Evolutionary conservation across 2,329 filamentous ascomycete species (phyloP), one percentile per base, ranked within the genome.

Genomic region (Chaetomiaceae sp.): DNA sequence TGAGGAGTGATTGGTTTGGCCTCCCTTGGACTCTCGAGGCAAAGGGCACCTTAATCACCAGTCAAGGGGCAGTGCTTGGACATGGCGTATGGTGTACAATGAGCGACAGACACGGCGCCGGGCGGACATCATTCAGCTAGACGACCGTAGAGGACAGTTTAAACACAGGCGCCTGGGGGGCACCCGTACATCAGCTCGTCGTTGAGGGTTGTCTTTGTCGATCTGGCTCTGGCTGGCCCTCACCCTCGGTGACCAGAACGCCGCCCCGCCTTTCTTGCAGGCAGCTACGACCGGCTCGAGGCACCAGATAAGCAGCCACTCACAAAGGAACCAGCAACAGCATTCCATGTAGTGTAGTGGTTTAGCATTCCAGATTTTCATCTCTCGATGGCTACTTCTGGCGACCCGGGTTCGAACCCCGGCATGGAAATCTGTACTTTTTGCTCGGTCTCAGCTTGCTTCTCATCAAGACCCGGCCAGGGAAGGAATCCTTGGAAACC

Each of bases 341-440:
- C 29, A 49, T 58, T 44, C 55, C 53, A 58, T 55, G 48, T 59
- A 58, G 57, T 61, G 59, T 59, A 61, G 57, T 56, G 53, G 53
- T 59, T 59, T 59, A 59, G 55, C 57, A 61, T 59, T 51, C 51
- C 52, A 55, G 55, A 52, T 58, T 61, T 61, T 59, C 57, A 57
- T 33, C 42, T 43, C 43, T 19, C 14, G 22, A 15, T 56, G 52
- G 47, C 31, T 6, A 14, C 3, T 39, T 52, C 59, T 55, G 55
- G 52, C 45, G 57, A 58, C 55, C 54, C 55, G 55, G 57, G 57
- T 58, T 59, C 53, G 51, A 58, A 58, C 54, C 57, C 55, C 59
- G 55, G 57, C 49, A 51, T 58, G 51, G 57, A 49, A 58, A 9
- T 34, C 27, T 4, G 54, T 45, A 23, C 36, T 51, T 53, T 51